Conservation (phyloP, 768 basidiomycete genomes). For the Antrodiella citrinella region DNA sequence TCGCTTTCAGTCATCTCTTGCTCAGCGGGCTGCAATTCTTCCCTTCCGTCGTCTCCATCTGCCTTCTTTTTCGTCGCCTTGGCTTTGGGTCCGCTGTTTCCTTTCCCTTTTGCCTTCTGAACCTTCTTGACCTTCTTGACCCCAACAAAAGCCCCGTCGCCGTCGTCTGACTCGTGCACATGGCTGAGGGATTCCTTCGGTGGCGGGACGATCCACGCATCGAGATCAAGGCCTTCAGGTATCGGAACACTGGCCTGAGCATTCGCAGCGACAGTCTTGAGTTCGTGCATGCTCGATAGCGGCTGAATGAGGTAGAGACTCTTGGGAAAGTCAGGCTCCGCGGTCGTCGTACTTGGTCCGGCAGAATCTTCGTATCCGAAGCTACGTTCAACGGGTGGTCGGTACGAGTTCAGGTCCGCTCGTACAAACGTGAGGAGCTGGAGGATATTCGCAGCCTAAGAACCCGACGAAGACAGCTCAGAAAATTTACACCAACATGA, state of each 20-base stretch:
- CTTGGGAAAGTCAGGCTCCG: slow-evolving; percentile 70
- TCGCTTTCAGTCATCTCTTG: slow-evolving; percentile 55
- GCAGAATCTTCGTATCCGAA: slow-evolving; percentile 29
- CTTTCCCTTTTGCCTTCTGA: slow-evolving; percentile 41
- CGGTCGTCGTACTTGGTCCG: slow-evolving; percentile 20
- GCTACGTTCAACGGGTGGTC: slow-evolving; percentile 29
- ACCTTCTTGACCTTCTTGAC: slow-evolving; percentile 31
- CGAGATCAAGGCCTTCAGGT: slow-evolving; percentile 82
- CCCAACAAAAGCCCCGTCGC: slow-evolving; percentile 21
- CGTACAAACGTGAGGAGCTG: slow-evolving; percentile 71
- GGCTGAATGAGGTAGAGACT: slow-evolving; percentile 82
- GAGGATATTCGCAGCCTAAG: slow-evolving; percentile 74
- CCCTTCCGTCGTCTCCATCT: slow-evolving; percentile 23
- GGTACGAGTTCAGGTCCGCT: slow-evolving; percentile 57
- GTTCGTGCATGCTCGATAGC: slow-evolving; percentile 66
- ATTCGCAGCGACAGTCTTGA: slow-evolving; percentile 72
- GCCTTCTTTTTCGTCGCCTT: slow-evolving; percentile 41
- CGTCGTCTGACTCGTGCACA: slow-evolving; percentile 28
- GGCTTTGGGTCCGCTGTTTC: slow-evolving; percentile 19
- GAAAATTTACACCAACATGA: slow-evolving; percentile 3
- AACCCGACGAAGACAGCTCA: background rate
- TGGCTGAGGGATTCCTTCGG: slow-evolving; percentile 25
- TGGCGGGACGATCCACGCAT: slow-evolving; percentile 75
- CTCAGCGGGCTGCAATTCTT: slow-evolving; percentile 31
- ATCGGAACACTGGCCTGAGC: slow-evolving; percentile 79